Evolutionary conservation across 345 rosid genomes (phyloP), one percentile per base, ranked within the genome.

Genomic region (Mangifera indica): DNA sequence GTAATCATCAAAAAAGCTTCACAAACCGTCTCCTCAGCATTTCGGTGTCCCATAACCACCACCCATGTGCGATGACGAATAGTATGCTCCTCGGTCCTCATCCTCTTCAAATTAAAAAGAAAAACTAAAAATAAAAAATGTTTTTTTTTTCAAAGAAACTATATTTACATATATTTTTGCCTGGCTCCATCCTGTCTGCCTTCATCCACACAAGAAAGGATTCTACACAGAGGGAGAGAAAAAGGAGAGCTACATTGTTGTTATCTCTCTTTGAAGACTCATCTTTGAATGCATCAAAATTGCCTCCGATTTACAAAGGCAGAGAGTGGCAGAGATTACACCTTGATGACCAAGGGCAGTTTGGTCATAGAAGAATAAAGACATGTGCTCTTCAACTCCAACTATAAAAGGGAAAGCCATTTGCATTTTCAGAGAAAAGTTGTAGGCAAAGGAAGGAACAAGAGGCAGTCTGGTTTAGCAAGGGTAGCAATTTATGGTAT

Each of bases 101-200:
- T 72, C 67, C 74, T 54, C 71, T 55, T 67, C 5, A 64, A 65
- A 45, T n/a, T 20, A 62, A 46, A 15, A 20, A 29, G 24, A 62
- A 2, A 45, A 67, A 6, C 10, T 34, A 60, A n/a, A 63, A 55
- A 63, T 51, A 32, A 42, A 37, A 13, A 77, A 32, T 78, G 55
- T 63, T 66, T 60, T 63, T 68, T 49, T 49, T 13, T 65, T 37
- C 45, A 54, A 11, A 21, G 17, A 44, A 67, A 51, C 32, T 70
- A 65, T 45, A 42, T 70, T 42, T 73, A 59, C 53, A 64, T 42
- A 34, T 66, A 63, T 71, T 46, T 63, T 81, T 76, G 87, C 87
- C 89, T 81, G 89, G 89, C 86, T 85, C 81, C 81, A 78, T 82
- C 83, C 86, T 85, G 88, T 85, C 79, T 83, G 89, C 89, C 85